A percentile compares a stretch with the other conserved stretches of the same genome.
Conservation (phyloP, 768 basidiomycete genomes). For the Mrakia frigida region DNA sequence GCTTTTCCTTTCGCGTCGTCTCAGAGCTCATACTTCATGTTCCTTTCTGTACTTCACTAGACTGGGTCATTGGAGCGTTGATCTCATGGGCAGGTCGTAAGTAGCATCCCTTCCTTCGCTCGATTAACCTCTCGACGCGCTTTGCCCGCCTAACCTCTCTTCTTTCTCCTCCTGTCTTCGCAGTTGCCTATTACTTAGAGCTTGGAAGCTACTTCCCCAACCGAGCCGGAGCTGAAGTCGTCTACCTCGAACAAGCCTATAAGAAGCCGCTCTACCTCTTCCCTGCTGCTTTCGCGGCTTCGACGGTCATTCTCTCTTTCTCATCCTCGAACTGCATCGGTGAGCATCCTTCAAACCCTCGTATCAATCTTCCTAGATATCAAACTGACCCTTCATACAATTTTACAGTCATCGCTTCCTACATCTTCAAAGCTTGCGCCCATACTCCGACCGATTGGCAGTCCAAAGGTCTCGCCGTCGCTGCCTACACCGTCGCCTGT, state of each 20-base stretch:
- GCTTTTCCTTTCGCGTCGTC: not conserved
- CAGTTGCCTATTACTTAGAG: conserved; percentile 28
- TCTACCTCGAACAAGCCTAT: conserved; percentile 25
- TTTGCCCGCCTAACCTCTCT: no score
- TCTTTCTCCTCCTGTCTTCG: no score
- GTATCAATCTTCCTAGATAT: not conserved
- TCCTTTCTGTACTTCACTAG: not conserved
- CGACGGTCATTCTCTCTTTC: conserved; percentile 39
- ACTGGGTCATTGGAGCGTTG: conserved; percentile 29
- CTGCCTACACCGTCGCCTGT: conserved; percentile 37
- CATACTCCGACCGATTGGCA: conserved; percentile 34
- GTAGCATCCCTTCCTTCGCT: no score
- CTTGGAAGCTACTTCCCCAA: conserved; percentile 29
- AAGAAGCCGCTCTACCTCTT: conserved; percentile 20
- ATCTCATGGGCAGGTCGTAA: conserved; percentile 15
- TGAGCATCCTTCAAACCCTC: not conserved
- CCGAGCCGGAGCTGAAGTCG: conserved; percentile 32
- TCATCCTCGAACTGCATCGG: conserved; percentile 38
- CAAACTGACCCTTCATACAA: not conserved
- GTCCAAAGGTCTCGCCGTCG: conserved; percentile 34
- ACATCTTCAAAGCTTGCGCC: conserved; percentile 36
- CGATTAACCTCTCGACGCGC: no score
- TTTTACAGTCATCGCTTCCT: conserved; percentile 38
- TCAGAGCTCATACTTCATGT: not conserved
- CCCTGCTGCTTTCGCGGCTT: conserved; percentile 44